Evolutionary conservation across 2,329 filamentous ascomycete species (phyloP).

Genomic region (Aspergillus neoniger): DNA sequence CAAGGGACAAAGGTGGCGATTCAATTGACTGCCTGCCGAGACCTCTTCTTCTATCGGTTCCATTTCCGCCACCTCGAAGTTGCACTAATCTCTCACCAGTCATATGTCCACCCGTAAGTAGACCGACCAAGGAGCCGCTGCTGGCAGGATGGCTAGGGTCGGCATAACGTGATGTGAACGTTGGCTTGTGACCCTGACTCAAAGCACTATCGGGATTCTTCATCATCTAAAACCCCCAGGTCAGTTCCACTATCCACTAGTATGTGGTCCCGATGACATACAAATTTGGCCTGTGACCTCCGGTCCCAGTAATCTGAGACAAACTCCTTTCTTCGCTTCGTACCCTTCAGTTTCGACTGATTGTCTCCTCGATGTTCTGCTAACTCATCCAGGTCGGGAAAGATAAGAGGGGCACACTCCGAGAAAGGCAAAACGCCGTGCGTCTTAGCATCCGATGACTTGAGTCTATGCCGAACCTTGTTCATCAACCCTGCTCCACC

Average conservation of each 20-base stretch:
- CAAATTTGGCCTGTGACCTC: constrained; percentile 9
- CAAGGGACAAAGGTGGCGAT: no score
- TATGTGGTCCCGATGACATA: no score
- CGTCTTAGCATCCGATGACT: constrained; percentile 1
- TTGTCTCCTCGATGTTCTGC: background rate
- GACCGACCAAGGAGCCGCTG: background rate
- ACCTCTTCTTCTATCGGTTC: no score
- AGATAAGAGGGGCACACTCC: constrained; percentile 4
- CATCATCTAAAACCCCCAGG: no score
- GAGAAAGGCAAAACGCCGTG: constrained; percentile 2
- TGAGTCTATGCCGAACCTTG: background rate
- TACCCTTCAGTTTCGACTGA: background rate
- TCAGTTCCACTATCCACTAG: no score
- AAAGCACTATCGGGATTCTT: constrained; percentile 9
- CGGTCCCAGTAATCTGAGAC: constrained; percentile 11
- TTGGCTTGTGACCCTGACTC: constrained; percentile 4
- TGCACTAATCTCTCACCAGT: no score
- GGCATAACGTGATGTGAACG: background rate
- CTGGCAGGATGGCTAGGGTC: constrained; percentile 3
- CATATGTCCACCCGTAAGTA: background rate
- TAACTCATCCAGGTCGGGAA: constrained; percentile 8
- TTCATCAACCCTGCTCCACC: background rate
- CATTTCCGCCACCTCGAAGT: no score
- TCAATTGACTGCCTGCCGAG: no score
- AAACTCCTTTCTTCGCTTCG: constrained; percentile 7